Base-by-base conservation (phyloP, 1,284 basidiomycete genomes). In the Tilletiopsis washingtonensis region DNA sequence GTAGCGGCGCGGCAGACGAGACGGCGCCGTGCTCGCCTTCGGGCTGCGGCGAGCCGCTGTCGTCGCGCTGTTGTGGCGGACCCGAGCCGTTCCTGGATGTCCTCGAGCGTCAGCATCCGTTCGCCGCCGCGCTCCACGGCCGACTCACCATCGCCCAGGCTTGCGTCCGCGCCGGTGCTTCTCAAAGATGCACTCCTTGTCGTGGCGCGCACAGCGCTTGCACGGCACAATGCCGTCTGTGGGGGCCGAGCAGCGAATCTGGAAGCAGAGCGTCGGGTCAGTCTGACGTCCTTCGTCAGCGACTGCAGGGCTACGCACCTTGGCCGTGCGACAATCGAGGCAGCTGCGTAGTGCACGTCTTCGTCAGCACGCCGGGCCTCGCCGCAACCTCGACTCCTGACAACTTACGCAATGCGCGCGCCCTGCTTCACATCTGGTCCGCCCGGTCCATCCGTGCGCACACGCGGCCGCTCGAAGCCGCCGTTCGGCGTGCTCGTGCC, bases 101-200 rank as follows among this genome's bases (percentile, higher is more conserved):
- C n/a, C n/a, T n/a, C n/a, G n/a, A n/a, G n/a, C n/a, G n/a, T n/a
- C n/a, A n/a, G n/a, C n/a, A n/a, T n/a, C n/a, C n/a, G n/a, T n/a
- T n/a, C n/a, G n/a, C n/a, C n/a, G n/a, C n/a, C n/a, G n/a, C n/a
- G n/a, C n/a, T n/a, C n/a, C n/a, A 34, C 9, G 29, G 14, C 47
- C 12, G 36, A 43, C 25, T 53, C 40, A 40, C 45, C 42, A 11
- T 60, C 58, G 19, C 45, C 55, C 54, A 5, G 62, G 62, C 46
- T 65, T 65, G 17, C 62, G 48, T 24, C 62, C 62, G 32, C 62
- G 54, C 37, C 59, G 54, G 47, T 65, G 62, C 58, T 65, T 65
- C 39, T 65, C 62, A 43, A 65, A 65, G 12, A 63, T 51, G 40
- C 62, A 65, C 44, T 64, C 62, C 29, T 53, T 42, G 20, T 64